These are phyloP conservation scores for Dendrobium officinale DNA, from an alignment of 106 monocot genomes.

Conservation along the genomic window DNA sequence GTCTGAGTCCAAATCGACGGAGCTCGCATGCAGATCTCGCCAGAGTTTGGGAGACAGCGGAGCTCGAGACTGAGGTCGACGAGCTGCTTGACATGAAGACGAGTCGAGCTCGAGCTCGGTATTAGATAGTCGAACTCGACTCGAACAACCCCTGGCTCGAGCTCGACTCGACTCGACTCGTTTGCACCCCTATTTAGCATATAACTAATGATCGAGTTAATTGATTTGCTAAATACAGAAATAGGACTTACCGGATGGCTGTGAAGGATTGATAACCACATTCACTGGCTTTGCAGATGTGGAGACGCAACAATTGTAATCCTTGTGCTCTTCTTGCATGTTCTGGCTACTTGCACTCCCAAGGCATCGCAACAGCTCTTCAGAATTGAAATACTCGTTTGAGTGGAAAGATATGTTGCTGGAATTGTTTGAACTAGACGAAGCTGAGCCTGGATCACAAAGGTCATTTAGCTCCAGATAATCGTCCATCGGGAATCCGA, in stretches of 20 bases:
- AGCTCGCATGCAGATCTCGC: no score
- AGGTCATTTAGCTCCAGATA: slow-evolving; percentile 50
- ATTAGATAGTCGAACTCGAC: no score
- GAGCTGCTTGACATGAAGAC: no score
- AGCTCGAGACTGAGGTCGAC: no score
- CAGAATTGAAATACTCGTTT: slow-evolving; percentile 47
- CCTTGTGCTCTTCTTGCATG: slow-evolving; percentile 7
- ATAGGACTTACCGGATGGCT: not conserved
- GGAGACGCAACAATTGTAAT: not conserved
- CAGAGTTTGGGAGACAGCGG: no score
- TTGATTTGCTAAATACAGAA: not conserved
- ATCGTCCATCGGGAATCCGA: slow-evolving; percentile 20
- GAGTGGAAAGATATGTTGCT: slow-evolving; percentile 23
- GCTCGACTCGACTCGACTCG: no score
- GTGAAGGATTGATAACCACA: not conserved
- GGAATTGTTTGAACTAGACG: slow-evolving; percentile 46
- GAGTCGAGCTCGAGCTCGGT: no score
- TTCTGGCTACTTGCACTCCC: slow-evolving; percentile 7
- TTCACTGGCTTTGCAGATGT: not conserved
- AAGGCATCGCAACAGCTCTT: slow-evolving; percentile 38
- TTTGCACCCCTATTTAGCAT: no score
- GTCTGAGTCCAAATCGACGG: no score
- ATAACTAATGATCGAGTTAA: not conserved
- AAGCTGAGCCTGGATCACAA: slow-evolving; percentile 11
- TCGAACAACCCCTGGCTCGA: no score